Base-by-base conservation (phyloP, 2,329 filamentous ascomycete genomes). In the Microcyclospora tardicrescens region DNA sequence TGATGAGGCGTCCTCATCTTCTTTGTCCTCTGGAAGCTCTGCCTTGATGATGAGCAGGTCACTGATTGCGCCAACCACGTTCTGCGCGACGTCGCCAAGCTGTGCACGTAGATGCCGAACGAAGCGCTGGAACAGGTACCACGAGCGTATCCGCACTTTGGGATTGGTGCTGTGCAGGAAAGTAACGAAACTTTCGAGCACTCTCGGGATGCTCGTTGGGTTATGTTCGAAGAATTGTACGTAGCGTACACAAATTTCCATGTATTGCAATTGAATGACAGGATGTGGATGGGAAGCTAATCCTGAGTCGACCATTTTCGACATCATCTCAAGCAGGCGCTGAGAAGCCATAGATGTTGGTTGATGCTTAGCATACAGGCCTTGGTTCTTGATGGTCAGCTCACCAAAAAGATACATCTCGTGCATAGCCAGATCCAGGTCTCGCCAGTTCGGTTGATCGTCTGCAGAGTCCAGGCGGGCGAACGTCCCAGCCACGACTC, bases 331-430 rank as follows among this genome's bases (percentile, higher is more conserved):
- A 42, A 87, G 75, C 41, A 98, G 69, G 47, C 84, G 77, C 60
- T 89, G 81, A 5, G 84, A 79, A 35, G 87, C 86, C 33, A 79
- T 71, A 39, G 76, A 80, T 12, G 81, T 84, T 6, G 87, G 84
- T 52, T 82, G 79, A 47, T 79, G 83, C 66, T 95, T 96, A 40
- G 75, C 71, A 46, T 85, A 86, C n/a, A 95, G 62, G 14, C 87
- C 86, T 45, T 85, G 82, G 49, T 85, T 85, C 43, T 80, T 84
- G 56, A 93, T 73, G n/a, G 87, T 86, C 48, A 96, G 72, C 58
- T 98, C 91, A 43, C 91, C 91, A 61, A 98, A 94, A 31, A 94
- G 67, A 56, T 81, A 93, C 80, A 98, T 93, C 63, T 98, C 89
- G 57, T 96, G 77, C 37, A 98, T 67, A 14, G 93, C 89, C 38